Evolutionary conservation across 179 eudicot species (phyloP).

Genomic region (Patellifolia procumbens): DNA sequence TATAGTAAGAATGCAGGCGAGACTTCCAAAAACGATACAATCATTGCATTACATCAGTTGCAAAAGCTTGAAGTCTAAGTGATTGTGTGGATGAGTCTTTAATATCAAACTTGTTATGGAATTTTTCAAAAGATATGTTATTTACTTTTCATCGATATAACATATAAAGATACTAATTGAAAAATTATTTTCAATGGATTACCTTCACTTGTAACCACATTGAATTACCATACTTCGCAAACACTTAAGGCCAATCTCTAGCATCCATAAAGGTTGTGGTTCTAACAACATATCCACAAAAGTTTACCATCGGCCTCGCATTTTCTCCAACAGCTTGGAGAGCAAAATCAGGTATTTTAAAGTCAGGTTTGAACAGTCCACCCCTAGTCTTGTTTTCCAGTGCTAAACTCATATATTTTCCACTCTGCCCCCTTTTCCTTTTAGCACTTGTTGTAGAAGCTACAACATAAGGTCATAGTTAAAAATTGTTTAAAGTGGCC

Average conservation of each 20-base stretch:
- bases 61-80: no score
- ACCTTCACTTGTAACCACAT: not conserved
- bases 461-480: not conserved
- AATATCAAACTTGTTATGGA: no score
- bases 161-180: not conserved
- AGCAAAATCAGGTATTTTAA: slow-evolving; percentile 5
- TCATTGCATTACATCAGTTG: not conserved
- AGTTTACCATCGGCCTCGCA: not conserved
- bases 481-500: not conserved
- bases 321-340: slow-evolving; percentile 10
- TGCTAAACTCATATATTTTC: slow-evolving; percentile 3
- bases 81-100: no score
- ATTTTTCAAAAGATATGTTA: no score
- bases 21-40: slow-evolving; percentile 11
- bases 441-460: slow-evolving; percentile 6
- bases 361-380: not conserved
- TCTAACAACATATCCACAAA: slow-evolving; percentile 11
- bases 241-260: not conserved
- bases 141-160: not conserved
- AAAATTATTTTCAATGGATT: not conserved
- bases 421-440: slow-evolving; percentile 1
- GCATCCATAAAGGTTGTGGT: not conserved
- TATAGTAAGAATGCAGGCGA: not conserved
- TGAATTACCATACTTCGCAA: not conserved
- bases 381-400: slow-evolving; percentile 3